Conservation (phyloP, 345 rosid species). For the Camelina neglecta region DNA sequence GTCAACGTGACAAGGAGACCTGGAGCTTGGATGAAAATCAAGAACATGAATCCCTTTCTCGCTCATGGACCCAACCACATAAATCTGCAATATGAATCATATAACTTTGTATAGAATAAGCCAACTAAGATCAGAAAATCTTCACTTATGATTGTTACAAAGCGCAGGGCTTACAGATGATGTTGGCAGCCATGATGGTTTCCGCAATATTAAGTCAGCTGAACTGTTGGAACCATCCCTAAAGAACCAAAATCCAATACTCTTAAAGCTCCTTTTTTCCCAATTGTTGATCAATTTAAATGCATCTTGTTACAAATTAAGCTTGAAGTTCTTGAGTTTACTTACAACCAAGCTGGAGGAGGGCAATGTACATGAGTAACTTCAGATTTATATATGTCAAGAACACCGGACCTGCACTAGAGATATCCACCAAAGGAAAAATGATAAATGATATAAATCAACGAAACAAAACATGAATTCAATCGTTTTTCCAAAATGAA, state of each 20-base stretch:
- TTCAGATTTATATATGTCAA: constrained; percentile 62
- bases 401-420: constrained; percentile 83
- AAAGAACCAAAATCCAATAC: constrained; percentile 37
- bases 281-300: not conserved
- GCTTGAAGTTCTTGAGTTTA: constrained; percentile 30
- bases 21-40: constrained; percentile 81
- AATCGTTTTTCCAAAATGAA: not conserved
- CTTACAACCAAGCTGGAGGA: constrained; percentile 98
- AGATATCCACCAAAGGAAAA: constrained; percentile 23
- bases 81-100: constrained; percentile 56
- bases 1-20: constrained; percentile 90
- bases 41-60: constrained; percentile 82
- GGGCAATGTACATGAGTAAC: constrained; percentile 97
- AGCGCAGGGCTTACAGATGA: constrained; percentile 65
- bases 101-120: not conserved
- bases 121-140: not conserved
- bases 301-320: not conserved
- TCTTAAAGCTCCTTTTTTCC: not conserved
- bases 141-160: not conserved
- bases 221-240: constrained; percentile 60
- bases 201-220: constrained; percentile 58
- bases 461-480: constrained; percentile 4
- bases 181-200: constrained; percentile 85
- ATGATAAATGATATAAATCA: constrained; percentile 1
- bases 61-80: constrained; percentile 76